Base-by-base conservation (phyloP, 2,329 filamentous ascomycete species). In the Bisporella sp. region DNA sequence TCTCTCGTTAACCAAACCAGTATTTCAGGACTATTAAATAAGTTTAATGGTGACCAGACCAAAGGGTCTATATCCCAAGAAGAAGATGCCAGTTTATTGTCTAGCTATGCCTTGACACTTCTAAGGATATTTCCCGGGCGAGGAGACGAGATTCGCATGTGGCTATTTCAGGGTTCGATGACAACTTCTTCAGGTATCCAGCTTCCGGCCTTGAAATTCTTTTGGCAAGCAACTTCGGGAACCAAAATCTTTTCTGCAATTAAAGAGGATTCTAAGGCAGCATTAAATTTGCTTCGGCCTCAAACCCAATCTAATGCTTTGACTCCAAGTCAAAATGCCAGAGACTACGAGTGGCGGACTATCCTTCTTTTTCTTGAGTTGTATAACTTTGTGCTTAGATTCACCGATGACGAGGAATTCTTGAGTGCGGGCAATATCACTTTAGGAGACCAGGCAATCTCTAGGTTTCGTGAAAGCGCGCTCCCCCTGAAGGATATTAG, bases 371-470 rank as follows among this genome's bases (percentile, higher is more conserved):
- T 99, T 63, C 76, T 99, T 5, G 93, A 99, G 61, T 77, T 99
- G 0, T 99, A 96, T 65, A 89, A 87, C 2, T 97, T 97, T 64
- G 82, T 96, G 2, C 73, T 97, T 9, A 87, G 93, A 59, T 81
- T 97, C 33, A 95, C 92, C 65, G 93, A 99, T 59, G 93, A 99
- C 56, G 92, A 97, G 58, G 93, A 99, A 60, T 99, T 99, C 64
- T 86, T 95, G 54, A 79, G 81, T 50, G 70, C 67, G 39, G 71
- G 73, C 30, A 58, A 62, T 48, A 51, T 66, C 31, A 58, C 70
- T 21, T 58, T 66, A n/a, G 64, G 60, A 21, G 68, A 65, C 45
- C 71, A 65, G 31, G 70, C 66, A 29, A 72, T 61, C 49, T 77
- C 73, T 47, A 74, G 72, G 48, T 74, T 77, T 56, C 76, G 74